Base-by-base conservation (phyloP, 108 stramenopile genomes). In the Epipyxis sp. region DNA sequence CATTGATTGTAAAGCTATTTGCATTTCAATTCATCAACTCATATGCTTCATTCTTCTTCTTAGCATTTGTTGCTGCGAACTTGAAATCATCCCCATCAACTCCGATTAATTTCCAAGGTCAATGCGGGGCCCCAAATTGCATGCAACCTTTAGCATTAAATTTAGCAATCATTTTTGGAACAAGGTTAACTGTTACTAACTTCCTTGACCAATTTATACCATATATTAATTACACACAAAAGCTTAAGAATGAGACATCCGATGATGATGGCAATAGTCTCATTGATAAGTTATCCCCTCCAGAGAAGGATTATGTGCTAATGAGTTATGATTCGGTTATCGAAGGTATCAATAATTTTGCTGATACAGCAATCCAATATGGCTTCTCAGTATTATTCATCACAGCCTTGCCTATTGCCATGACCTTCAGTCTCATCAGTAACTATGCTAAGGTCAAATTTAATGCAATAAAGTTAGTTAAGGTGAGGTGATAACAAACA, bases 21-120 rank as follows among this genome's bases (percentile, higher is more conserved):
- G 42, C 54, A 61, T 85, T 85, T 81, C 81, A 83, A 16, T 79
- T 81, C 67, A 58, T 83, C 77, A 85, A 85, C 85, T 69, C 62
- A 0, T 85, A 78, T 69, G 59, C 77, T 20, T 68, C 83, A 27
- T 81, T 84, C 69, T 25, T 84, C 20, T 85, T 81, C 69, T 59
- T 84, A 20, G 85, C 85, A 34, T 85, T 85, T 78, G 59, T 84
- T 74, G 46, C 50, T 74, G 16, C 50, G 41, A 74, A 65, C 34
- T 25, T 65, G 61, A 32, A 65, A 10, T 10, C 13, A 6, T 32
- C 61, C 3, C 30, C 20, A 16, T 32, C 40, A 16, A 42, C 34
- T 6, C 6, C 10, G 6, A 6, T 10, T 30, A 32, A 37, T 42
- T 34, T 6, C 20, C 40, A 35, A 6, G 71, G 71, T 20, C 46